phyloP scores from a whole-genome alignment of 2,329 filamentous ascomycete species.

The Colletotrichum sp. region DNA sequence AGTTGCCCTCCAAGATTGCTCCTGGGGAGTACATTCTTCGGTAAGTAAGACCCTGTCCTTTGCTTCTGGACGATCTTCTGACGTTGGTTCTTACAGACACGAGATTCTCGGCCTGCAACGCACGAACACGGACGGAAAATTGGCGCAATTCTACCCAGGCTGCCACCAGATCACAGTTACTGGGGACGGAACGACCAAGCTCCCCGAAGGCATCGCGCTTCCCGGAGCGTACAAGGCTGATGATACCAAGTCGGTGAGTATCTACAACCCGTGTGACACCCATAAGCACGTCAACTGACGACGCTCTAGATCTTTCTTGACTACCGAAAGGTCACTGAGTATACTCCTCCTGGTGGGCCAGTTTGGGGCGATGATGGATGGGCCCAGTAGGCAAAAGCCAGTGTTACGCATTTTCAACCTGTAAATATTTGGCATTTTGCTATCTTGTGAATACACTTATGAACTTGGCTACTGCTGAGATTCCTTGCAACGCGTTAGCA shows the following conservation, averaged over 20 bases:
- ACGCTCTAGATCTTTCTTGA: conserved; percentile 27
- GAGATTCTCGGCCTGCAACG: conserved; percentile 61
- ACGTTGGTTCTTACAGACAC: conserved; percentile 31
- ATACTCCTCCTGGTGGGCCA: conserved; percentile 27
- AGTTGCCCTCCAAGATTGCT: conserved; percentile 45
- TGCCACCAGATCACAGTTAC: conserved; percentile 62
- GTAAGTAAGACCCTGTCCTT: neutral
- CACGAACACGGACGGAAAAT: conserved; percentile 49
- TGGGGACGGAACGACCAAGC: conserved; percentile 46
- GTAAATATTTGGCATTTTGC: neutral
- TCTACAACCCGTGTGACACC: accelerated
- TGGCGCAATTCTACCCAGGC: conserved; percentile 60
- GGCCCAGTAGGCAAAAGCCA: neutral
- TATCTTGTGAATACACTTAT: neutral
- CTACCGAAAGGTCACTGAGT: conserved; percentile 28
- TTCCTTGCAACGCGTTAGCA: neutral
- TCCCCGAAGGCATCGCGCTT: conserved; percentile 24
- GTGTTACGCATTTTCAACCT: neutral
- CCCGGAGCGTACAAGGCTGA: conserved; percentile 25
- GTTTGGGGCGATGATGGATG: conserved; percentile 24
- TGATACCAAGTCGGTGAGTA: conserved; percentile 23
- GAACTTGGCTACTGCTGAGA: neutral
- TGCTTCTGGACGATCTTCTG: neutral
- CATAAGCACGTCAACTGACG: neutral
- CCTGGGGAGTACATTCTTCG: conserved; percentile 53